These are phyloP conservation scores for button mushroom (Agaricus bisporus) DNA, from an alignment of 768 basidiomycete genomes.

Conservation along the genomic window DNA sequence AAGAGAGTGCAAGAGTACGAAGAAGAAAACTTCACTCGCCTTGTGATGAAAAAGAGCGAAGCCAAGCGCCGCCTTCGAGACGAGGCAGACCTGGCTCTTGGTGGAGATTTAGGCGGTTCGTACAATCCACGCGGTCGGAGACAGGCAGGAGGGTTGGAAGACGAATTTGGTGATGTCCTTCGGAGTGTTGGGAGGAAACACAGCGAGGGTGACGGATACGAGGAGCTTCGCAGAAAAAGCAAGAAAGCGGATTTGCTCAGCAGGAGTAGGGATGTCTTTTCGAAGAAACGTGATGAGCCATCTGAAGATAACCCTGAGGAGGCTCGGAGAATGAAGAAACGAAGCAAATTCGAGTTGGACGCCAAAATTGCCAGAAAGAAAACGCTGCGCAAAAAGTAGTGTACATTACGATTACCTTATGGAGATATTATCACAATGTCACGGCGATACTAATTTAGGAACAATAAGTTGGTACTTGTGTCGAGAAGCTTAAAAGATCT, in stretches of 20 bases:
- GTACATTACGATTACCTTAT: no score
- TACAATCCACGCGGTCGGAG: constrained; percentile 48
- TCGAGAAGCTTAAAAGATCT: neutral
- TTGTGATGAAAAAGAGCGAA: constrained; percentile 89
- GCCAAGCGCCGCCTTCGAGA: constrained; percentile 64
- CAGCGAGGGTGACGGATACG: constrained; percentile 67
- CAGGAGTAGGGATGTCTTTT: constrained; percentile 38
- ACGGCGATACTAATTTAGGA: neutral
- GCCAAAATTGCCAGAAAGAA: constrained; percentile 37
- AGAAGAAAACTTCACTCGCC: constrained; percentile 88
- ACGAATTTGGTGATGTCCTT: constrained; percentile 81
- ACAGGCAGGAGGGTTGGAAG: constrained; percentile 67
- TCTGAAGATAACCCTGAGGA: constrained; percentile 24
- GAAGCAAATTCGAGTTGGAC: constrained; percentile 45
- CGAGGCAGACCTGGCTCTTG: constrained; percentile 84
- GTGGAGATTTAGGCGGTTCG: constrained; percentile 48
- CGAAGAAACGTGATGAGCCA: constrained; percentile 21
- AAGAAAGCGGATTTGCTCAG: constrained; percentile 58
- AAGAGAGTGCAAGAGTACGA: constrained; percentile 83
- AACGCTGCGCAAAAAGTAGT: constrained; percentile 13
- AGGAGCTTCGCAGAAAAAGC: constrained; percentile 64
- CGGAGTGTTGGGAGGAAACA: constrained; percentile 46
- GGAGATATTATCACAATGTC: neutral
- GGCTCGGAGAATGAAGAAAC: constrained; percentile 28
- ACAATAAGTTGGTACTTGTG: constrained; percentile 4